Conservation (phyloP, 352 stramenopile genomes). For the Pythium sp. region DNA sequence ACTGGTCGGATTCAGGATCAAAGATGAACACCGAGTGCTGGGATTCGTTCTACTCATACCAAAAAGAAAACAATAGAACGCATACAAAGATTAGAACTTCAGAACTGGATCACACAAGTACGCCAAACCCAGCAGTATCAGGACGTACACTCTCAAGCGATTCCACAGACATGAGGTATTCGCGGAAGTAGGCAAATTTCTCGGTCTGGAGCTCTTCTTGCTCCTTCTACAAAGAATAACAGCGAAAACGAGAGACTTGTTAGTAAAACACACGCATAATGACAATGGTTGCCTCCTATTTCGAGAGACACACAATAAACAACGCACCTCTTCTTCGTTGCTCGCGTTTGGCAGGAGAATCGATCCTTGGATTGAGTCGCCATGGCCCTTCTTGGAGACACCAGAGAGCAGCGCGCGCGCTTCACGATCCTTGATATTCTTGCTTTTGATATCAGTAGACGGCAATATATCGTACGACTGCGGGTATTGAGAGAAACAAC, state of each 20-base stretch:
- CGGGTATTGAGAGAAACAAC: background rate
- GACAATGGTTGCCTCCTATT: background rate
- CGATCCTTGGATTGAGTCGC: slow-evolving; percentile 70
- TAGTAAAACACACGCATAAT: slow-evolving; percentile 2
- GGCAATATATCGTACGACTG: slow-evolving; percentile 86
- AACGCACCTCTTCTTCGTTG: slow-evolving; percentile 50
- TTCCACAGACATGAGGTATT: slow-evolving; percentile 76
- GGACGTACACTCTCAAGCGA: slow-evolving; percentile 63
- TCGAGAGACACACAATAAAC: background rate
- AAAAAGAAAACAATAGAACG: slow-evolving; percentile 4
- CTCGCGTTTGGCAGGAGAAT: slow-evolving; percentile 63
- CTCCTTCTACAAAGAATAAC: slow-evolving; percentile 32
- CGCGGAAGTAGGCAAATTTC: slow-evolving; percentile 82
- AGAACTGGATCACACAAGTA: background rate
- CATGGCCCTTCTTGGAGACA: slow-evolving; percentile 65
- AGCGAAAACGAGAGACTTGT: background rate
- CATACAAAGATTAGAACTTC: background rate
- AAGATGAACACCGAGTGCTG: slow-evolving; percentile 82
- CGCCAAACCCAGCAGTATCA: background rate
- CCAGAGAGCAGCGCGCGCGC: slow-evolving; percentile 69
- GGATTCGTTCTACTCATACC: slow-evolving; percentile 35
- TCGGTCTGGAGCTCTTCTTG: slow-evolving; percentile 42
- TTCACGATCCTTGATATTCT: slow-evolving; percentile 66
- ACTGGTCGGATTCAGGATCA: slow-evolving; percentile 66
- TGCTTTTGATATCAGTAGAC: slow-evolving; percentile 76